Evolutionary conservation across 345 rosid species (phyloP), one percentile per base, ranked within the genome.

Genomic region (Populus nigra): DNA sequence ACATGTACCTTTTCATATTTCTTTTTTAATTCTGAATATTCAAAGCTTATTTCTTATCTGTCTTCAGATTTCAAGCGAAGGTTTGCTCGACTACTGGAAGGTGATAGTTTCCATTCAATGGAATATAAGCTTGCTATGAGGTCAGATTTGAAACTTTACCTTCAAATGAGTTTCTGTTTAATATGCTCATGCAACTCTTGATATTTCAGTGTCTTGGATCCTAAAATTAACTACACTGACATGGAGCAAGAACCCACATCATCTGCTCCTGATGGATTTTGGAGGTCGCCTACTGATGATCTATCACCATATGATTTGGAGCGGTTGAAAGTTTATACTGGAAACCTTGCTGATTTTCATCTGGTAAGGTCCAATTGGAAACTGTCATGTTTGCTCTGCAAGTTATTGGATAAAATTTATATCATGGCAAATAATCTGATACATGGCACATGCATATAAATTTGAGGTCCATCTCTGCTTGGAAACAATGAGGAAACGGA

Each of bases 61-160:
- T 81, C 33, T 18, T 70, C 85, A 96, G 99, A 90, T 77, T 96
- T 94, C 89, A 94, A 81, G 87, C 82, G 65, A 85, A 87, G 86
- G 73, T 96, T 96, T 78, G 81, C 88, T 61, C 86, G 91, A 77
- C 88, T 88, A 18, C 77, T 96, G 74, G 71, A 25, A 77, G 76
- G 83, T 84, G 86, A 77, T 72, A 80, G 85, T 81, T 92, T 94
- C 80, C 86, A 84, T 72, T 76, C 78, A 73, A 90, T 96, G 95
- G 98, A 96, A 68, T 91, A 88, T 75, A 96, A 92, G 83, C 97
- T 96, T 85, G 94, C 90, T 47, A 90, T 94, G 99, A 96, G 97
- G 99, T 90, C 43, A 79, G 83, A 73, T 53, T 72, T 67, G 27
- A 79, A 77, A 73, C 57, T 65, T 78, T 83, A 25, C 5, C 47